Evolutionary conservation across 2,329 filamentous ascomycete species (phyloP).

Genomic region (Thielaviopsis musarum): DNA sequence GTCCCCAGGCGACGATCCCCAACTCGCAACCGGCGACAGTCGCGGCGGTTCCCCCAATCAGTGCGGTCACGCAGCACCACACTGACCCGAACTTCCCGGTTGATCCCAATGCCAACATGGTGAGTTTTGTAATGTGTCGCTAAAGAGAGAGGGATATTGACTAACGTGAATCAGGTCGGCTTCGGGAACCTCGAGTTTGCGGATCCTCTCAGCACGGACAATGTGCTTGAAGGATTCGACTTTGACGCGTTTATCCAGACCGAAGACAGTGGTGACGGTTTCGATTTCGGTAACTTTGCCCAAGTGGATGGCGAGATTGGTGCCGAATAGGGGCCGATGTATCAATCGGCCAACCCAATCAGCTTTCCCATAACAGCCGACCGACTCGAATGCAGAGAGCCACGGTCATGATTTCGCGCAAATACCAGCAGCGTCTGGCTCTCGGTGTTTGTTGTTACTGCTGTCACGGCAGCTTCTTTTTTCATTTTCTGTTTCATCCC

Average conservation of each 20-base stretch:
- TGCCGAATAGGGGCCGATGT: slow-evolving; percentile 28
- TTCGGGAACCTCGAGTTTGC: slow-evolving; percentile 36
- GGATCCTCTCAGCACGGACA: slow-evolving; percentile 33
- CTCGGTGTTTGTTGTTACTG: slow-evolving; percentile 1
- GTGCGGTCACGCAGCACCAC: slow-evolving; percentile 28
- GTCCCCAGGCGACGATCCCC: slow-evolving; percentile 13
- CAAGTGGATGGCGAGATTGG: slow-evolving; percentile 39
- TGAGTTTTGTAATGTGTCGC: neutral
- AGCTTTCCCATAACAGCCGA: slow-evolving; percentile 1
- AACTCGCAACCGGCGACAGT: slow-evolving; percentile 18
- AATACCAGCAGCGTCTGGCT: neutral
- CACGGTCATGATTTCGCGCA: neutral
- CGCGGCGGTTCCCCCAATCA: slow-evolving; percentile 22
- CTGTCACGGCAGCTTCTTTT: slow-evolving; percentile 3
- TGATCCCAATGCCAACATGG: slow-evolving; percentile 6
- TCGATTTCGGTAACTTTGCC: slow-evolving; percentile 38
- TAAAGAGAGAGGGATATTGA: neutral
- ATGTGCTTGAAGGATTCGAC: slow-evolving; percentile 51
- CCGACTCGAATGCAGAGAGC: neutral
- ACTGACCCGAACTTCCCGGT: slow-evolving; percentile 23
- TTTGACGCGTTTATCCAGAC: slow-evolving; percentile 51
- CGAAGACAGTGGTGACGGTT: slow-evolving; percentile 31
- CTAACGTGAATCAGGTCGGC: slow-evolving; percentile 21
- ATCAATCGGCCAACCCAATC: slow-evolving; percentile 4
- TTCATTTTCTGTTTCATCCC: slow-evolving; percentile 8